A percentile compares a stretch with the other conserved stretches of the same genome.
Conservation (phyloP, 2,329 filamentous ascomycete genomes). For the Hypoxylon sp. region DNA sequence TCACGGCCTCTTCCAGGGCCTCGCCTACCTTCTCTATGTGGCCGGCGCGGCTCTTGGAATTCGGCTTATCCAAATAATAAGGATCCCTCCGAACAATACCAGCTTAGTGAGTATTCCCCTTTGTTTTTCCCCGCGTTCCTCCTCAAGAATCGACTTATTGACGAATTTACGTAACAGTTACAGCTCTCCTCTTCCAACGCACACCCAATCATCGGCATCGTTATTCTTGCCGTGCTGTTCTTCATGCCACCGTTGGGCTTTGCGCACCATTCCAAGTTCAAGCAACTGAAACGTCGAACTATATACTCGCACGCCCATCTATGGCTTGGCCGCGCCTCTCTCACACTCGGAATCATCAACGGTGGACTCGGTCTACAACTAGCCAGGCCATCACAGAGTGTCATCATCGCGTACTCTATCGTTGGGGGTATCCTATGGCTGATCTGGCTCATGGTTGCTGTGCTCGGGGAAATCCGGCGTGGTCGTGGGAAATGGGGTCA, state of each 20-base stretch:
- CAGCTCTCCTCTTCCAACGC: conserved; percentile 54
- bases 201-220: conserved; percentile 65
- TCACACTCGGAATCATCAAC: conserved; percentile 62
- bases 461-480: conserved; percentile 54
- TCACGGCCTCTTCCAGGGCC: conserved; percentile 59
- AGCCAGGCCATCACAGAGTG: conserved; percentile 49
- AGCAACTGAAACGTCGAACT: conserved; percentile 57
- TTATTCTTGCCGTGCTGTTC: conserved; percentile 58
- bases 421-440: conserved; percentile 58
- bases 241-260: conserved; percentile 61
- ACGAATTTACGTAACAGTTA: conserved; percentile 51
- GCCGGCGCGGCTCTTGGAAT: conserved; percentile 61
- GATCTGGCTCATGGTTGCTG: conserved; percentile 57
- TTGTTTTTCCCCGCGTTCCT: conserved; percentile 10
- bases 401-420: conserved; percentile 58
- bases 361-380: conserved; percentile 62
- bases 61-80: conserved; percentile 57
- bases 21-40: conserved; percentile 58
- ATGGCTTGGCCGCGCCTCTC: conserved; percentile 59
- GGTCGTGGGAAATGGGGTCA: conserved; percentile 15
- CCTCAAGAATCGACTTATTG: neutral
- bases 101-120: conserved; percentile 53
- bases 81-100: conserved; percentile 51
- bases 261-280: conserved; percentile 61
- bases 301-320: conserved; percentile 62